Conservation (phyloP, 345 rosid species). For the Boechera stricta region DNA sequence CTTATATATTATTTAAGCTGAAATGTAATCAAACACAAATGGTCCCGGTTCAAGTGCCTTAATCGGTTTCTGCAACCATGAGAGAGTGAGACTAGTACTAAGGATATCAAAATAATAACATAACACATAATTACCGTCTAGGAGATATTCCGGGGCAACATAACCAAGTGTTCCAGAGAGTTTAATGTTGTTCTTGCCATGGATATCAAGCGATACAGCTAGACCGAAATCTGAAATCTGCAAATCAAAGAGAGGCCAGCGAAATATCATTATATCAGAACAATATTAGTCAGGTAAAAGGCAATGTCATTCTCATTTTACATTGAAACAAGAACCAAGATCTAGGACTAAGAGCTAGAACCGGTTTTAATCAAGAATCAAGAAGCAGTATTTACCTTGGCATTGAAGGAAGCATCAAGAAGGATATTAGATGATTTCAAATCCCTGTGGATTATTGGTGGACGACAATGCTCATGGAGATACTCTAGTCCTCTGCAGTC, state of each 20-base stretch:
- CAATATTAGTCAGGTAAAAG: background rate
- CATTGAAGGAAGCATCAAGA: constrained; percentile 26
- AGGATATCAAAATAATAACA: too few species aligned
- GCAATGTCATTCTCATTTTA: too few species aligned
- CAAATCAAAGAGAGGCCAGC: background rate
- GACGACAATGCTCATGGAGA: constrained; percentile 88
- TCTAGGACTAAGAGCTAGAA: background rate
- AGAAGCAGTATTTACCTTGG: too few species aligned
- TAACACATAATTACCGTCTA: constrained; percentile 61
- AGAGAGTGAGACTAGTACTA: background rate
- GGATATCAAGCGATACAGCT: constrained; percentile 71
- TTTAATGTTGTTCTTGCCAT: constrained; percentile 64
- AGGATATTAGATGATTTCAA: constrained; percentile 94
- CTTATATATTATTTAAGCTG: background rate
- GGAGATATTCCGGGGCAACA: constrained; percentile 88
- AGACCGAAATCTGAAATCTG: constrained; percentile 98
- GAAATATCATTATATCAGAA: too few species aligned
- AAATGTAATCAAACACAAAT: background rate
- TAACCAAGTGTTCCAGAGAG: constrained; percentile 96
- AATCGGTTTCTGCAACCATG: background rate
- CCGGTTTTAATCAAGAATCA: too few species aligned
- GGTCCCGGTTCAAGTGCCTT: too few species aligned
- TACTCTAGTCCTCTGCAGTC: constrained; percentile 86
- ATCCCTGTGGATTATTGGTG: constrained; percentile 91
- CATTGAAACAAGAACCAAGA: constrained; percentile 11